Conservation (phyloP, 1,139 yeast genomes). For the Pichia sp. region DNA sequence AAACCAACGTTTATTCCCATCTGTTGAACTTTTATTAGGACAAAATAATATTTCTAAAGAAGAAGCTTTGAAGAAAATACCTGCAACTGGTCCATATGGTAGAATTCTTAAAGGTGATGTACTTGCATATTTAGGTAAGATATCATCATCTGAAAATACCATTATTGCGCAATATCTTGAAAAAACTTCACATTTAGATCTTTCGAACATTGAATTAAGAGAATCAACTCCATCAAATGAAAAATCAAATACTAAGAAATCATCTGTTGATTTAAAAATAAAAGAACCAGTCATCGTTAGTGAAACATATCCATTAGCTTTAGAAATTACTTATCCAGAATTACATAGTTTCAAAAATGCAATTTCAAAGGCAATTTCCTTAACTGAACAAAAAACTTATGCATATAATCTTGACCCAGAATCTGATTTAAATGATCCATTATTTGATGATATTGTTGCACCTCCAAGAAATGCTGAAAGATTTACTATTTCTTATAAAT, state of each 20-base stretch:
- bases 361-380: conserved; percentile 20
- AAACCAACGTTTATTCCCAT: conserved; percentile 65
- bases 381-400: conserved; percentile 80
- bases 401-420: conserved; percentile 33
- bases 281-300: conserved; percentile 16
- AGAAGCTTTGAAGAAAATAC: conserved; percentile 65
- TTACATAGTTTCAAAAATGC: conserved; percentile 6
- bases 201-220: conserved; percentile 58
- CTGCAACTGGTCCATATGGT: conserved; percentile 87
- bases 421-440: conserved; percentile 61
- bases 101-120: conserved; percentile 88
- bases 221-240: conserved; percentile 32
- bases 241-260: conserved; percentile 7
- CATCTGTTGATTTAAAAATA: neutral
- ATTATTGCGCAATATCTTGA: conserved; percentile 52
- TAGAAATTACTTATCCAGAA: conserved; percentile 11
- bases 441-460: conserved; percentile 72
- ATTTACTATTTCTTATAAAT: conserved; percentile 37
- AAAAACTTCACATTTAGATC: conserved; percentile 62
- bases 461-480: conserved; percentile 58
- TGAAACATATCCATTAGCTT: conserved; percentile 6
- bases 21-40: conserved; percentile 65
- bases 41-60: conserved; percentile 55
- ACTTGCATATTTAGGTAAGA: conserved; percentile 72
- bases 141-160: conserved; percentile 48